Percentiles rank a stretch among this genome's conserved stretches.
Conservation (phyloP, 495 filamentous ascomycete genomes). For the Glonium stellatum region DNA sequence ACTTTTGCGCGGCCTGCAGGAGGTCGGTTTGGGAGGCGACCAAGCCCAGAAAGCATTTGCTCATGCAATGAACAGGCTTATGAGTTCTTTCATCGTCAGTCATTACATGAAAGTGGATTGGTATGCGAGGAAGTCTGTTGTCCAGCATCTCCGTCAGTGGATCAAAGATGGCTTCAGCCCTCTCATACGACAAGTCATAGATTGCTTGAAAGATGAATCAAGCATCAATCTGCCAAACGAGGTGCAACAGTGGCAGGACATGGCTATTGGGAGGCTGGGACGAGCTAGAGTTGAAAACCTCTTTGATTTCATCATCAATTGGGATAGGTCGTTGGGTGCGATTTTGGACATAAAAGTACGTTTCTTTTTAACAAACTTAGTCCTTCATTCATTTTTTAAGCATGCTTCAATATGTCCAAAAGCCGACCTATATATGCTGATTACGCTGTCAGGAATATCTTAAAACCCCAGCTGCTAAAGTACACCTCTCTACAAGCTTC, state of each 20-base stretch:
- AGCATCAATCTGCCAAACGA: constrained; percentile 9
- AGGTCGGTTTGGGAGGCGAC: constrained; percentile 68
- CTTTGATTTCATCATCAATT: constrained; percentile 80
- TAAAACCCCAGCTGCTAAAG: constrained; percentile 50
- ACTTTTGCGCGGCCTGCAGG: constrained; percentile 44
- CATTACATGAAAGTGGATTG: constrained; percentile 35
- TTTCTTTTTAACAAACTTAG: not conserved
- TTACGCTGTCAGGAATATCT: constrained; percentile 38
- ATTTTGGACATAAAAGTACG: constrained; percentile 66
- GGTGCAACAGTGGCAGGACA: constrained; percentile 60
- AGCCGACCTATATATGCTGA: not conserved
- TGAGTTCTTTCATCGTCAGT: constrained; percentile 27
- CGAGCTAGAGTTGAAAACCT: constrained; percentile 71
- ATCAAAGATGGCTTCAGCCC: constrained; percentile 25
- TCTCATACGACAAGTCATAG: constrained; percentile 23
- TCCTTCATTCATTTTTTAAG: not conserved
- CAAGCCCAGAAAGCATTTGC: constrained; percentile 71
- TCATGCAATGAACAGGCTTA: constrained; percentile 35
- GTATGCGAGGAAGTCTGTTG: constrained; percentile 43
- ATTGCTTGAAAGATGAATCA: constrained; percentile 19
- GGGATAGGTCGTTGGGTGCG: constrained; percentile 68
- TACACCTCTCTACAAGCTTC: constrained; percentile 65
- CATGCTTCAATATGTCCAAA: constrained; percentile 7
- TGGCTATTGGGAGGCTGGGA: constrained; percentile 71
- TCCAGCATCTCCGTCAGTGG: constrained; percentile 52